Evolutionary conservation across 75 land plant species (phyloP).

Genomic region (Larix kaempferi): DNA sequence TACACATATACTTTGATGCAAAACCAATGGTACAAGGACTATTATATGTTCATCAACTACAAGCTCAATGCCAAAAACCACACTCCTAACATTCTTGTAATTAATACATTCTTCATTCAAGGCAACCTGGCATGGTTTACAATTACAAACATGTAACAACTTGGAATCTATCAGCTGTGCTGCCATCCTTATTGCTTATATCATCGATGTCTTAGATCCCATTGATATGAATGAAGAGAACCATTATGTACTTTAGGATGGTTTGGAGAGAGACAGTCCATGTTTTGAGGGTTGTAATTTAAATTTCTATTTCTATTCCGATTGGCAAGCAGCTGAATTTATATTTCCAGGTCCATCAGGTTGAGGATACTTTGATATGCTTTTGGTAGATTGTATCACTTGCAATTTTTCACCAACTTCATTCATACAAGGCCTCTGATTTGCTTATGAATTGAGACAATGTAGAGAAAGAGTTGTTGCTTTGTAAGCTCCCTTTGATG

Average conservation of each 20-base stretch:
- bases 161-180: too few species aligned
- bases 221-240: background rate
- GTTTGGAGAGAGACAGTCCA: background rate
- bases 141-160: too few species aligned
- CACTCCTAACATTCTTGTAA: too few species aligned
- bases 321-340: too few species aligned
- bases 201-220: background rate
- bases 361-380: background rate
- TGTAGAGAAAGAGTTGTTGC: constrained; percentile 26
- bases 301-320: background rate
- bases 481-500: constrained; percentile 32
- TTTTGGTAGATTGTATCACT: constrained; percentile 19
- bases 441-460: constrained; percentile 46
- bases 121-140: too few species aligned
- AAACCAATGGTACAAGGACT: too few species aligned
- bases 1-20: too few species aligned
- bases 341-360: background rate
- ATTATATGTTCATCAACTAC: too few species aligned
- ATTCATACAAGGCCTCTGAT: constrained; percentile 47
- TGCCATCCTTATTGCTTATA: too few species aligned
- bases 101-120: too few species aligned
- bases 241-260: background rate
- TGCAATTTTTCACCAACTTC: constrained; percentile 33
- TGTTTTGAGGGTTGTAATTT: too few species aligned
- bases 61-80: too few species aligned